phyloP scores from a whole-genome alignment of 2,329 filamentous ascomycete species.

The Sporothrix pallida region DNA sequence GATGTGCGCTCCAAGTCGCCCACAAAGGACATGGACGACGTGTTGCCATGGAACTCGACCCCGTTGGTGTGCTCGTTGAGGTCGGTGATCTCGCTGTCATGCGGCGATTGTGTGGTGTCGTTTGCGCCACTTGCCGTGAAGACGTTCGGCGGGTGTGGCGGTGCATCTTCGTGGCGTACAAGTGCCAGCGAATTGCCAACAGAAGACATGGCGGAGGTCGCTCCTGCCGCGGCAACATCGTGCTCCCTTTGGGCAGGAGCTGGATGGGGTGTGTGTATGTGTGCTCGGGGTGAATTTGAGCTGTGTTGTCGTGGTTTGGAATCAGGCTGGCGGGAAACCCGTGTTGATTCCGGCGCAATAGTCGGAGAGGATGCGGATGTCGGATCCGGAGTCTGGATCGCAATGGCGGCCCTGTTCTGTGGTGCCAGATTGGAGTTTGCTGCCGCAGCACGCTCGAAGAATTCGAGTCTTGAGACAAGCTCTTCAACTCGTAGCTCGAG shows the following conservation, averaged over 20 bases:
- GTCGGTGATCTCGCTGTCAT: slow-evolving; percentile 7
- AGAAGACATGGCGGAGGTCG: neutral
- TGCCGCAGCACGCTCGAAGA: neutral
- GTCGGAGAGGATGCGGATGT: neutral
- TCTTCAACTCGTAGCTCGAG: neutral
- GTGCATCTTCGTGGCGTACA: neutral
- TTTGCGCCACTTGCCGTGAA: neutral
- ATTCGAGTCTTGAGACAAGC: neutral
- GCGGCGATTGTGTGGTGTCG: neutral
- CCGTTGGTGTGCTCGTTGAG: neutral
- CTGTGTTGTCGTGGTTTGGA: neutral
- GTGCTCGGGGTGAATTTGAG: neutral
- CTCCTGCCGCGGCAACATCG: neutral
- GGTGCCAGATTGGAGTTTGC: neutral
- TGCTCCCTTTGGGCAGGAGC: neutral
- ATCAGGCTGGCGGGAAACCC: neutral
- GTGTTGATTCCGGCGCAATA: neutral
- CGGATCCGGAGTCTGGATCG: neutral
- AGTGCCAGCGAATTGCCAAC: neutral
- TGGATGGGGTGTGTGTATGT: neutral
- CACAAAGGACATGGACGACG: neutral
- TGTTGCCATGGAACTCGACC: slow-evolving; percentile 6
- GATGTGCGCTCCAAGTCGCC: neutral
- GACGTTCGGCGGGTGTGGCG: neutral
- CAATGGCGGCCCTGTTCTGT: neutral